Conservation (phyloP, 2,329 filamentous ascomycete genomes). For the Rugonectria rugulosa region DNA sequence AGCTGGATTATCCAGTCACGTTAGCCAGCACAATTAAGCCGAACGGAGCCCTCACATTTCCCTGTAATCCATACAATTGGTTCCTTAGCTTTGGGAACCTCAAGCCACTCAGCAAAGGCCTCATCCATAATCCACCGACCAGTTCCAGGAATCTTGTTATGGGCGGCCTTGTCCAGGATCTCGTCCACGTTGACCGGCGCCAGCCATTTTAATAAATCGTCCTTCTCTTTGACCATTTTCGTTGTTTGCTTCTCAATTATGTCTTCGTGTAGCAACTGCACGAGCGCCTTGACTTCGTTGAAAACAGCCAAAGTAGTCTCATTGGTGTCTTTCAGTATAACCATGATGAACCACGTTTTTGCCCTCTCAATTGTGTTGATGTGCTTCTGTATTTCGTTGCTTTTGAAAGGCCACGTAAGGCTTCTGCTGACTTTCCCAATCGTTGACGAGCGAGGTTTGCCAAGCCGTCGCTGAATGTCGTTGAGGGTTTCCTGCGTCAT, state of each 20-base stretch:
- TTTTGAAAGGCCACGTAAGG: slow-evolving; percentile 32
- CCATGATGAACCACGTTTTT: slow-evolving; percentile 39
- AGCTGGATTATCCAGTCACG: slow-evolving; percentile 15
- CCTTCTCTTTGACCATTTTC: slow-evolving; percentile 24
- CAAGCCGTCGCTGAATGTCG: slow-evolving; percentile 25
- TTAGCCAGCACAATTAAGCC: not conserved
- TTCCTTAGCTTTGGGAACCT: slow-evolving; percentile 7
- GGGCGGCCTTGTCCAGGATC: slow-evolving; percentile 19
- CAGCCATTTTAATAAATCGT: slow-evolving; percentile 28
- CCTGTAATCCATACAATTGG: slow-evolving; percentile 37
- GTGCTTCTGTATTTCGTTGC: slow-evolving; percentile 29
- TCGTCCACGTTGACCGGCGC: slow-evolving; percentile 28
- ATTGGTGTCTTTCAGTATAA: slow-evolving; percentile 31
- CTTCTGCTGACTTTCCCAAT: slow-evolving; percentile 22
- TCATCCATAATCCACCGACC: slow-evolving; percentile 30
- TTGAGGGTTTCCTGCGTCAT: slow-evolving; percentile 34
- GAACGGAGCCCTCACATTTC: slow-evolving; percentile 27
- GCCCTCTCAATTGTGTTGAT: slow-evolving; percentile 31
- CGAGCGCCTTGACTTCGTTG: slow-evolving; percentile 31
- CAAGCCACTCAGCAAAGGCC: slow-evolving; percentile 26
- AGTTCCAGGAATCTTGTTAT: slow-evolving; percentile 29
- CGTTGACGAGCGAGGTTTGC: slow-evolving; percentile 16
- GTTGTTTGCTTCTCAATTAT: slow-evolving; percentile 24
- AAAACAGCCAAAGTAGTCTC: slow-evolving; percentile 29
- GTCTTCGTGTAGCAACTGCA: slow-evolving; percentile 30